Percentiles rank a stretch among this genome's conserved stretches.
phyloP scores from a whole-genome alignment of 805 yeast species.

The Cyberlindnera petersonii region DNA sequence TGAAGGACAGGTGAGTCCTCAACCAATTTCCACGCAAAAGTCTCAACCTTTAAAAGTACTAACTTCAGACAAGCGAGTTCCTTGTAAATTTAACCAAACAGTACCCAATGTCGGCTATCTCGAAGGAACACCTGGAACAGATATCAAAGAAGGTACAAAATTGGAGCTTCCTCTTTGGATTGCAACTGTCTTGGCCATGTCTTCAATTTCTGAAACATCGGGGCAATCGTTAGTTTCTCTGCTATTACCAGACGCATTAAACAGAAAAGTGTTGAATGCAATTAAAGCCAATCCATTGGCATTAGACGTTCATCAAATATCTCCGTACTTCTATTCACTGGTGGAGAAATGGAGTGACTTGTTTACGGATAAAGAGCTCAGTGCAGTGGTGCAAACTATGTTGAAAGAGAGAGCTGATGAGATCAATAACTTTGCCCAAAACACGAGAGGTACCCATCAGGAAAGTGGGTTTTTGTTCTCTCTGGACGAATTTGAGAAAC shows the following conservation, averaged over 20 bases:
- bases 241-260: slow-evolving; percentile 66
- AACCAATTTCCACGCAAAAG: no score
- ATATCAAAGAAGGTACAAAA: slow-evolving; percentile 53
- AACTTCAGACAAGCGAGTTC: slow-evolving; percentile 45
- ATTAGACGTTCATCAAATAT: slow-evolving; percentile 63
- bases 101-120: slow-evolving; percentile 88
- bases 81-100: slow-evolving; percentile 70
- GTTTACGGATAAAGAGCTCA: slow-evolving; percentile 62
- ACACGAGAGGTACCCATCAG: slow-evolving; percentile 36
- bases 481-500: slow-evolving; percentile 74
- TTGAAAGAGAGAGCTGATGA: slow-evolving; percentile 62
- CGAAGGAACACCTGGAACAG: slow-evolving; percentile 69
- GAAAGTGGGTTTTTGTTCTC: slow-evolving; percentile 54
- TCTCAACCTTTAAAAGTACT: background rate
- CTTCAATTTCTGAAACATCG: slow-evolving; percentile 30
- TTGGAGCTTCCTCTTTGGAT: slow-evolving; percentile 87
- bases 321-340: slow-evolving; percentile 63
- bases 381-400: slow-evolving; percentile 46
- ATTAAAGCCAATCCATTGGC: slow-evolving; percentile 66
- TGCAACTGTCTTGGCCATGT: slow-evolving; percentile 68
- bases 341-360: slow-evolving; percentile 75
- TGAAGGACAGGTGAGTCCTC: slow-evolving; percentile 47
- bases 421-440: slow-evolving; percentile 63
- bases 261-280: slow-evolving; percentile 68
- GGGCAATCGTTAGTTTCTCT: slow-evolving; percentile 57